Percentiles rank a stretch among this genome's conserved stretches.
These are phyloP conservation scores for Rhizopus microsporus DNA, from an alignment of 371 early-diverging fungal genomes.

Conservation along the genomic window DNA sequence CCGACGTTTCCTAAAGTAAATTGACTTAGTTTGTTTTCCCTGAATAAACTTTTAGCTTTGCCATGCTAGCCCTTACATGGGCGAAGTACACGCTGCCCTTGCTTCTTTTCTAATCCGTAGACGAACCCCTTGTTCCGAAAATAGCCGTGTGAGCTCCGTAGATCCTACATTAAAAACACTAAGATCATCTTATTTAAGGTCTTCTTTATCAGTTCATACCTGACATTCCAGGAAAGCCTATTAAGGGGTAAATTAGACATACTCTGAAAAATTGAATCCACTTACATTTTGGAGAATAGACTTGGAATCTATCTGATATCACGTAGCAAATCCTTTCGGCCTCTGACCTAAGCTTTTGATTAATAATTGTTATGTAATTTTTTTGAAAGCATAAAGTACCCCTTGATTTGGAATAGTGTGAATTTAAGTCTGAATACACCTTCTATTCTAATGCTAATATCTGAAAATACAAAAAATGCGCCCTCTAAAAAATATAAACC, in stretches of 20 bases:
- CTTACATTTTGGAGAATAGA: slow-evolving; percentile 80
- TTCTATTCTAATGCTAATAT: slow-evolving; percentile 88
- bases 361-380: background rate
- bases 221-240: slow-evolving; percentile 88
- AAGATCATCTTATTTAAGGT: background rate
- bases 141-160: slow-evolving; percentile 30
- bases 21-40: background rate
- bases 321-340: slow-evolving; percentile 29
- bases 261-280: background rate
- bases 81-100: background rate
- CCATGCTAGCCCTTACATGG: background rate
- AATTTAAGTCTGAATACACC: slow-evolving; percentile 89
- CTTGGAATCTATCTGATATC: slow-evolving; percentile 68
- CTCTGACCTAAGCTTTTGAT: slow-evolving; percentile 20
- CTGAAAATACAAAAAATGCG: slow-evolving; percentile 94
- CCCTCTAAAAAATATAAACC: slow-evolving; percentile 57
- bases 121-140: slow-evolving; percentile 38
- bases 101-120: slow-evolving; percentile 31
- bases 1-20: slow-evolving; percentile 16
- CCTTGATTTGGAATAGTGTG: slow-evolving; percentile 83
- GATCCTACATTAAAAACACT: slow-evolving; percentile 19
- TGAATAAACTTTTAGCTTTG: background rate
- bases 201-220: slow-evolving; percentile 35
- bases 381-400: slow-evolving; percentile 37
- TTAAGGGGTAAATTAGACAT: slow-evolving; percentile 13